These are phyloP conservation scores for Fusarium cyanostomum DNA, from an alignment of 2,329 filamentous ascomycete genomes.

Conservation along the genomic window DNA sequence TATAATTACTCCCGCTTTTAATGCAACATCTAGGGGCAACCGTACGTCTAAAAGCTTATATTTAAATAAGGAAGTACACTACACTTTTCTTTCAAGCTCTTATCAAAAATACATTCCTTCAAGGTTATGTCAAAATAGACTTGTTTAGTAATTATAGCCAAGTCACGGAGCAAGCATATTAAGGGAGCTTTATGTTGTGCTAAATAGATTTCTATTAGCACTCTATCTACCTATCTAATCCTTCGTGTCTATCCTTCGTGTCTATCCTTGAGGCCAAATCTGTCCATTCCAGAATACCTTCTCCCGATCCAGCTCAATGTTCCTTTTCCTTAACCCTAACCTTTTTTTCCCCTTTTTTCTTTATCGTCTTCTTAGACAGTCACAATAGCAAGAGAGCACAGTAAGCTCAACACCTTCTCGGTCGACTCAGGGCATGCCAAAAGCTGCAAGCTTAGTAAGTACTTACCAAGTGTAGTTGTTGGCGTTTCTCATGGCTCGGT, in stretches of 20 bases:
- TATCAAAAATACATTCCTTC: no score
- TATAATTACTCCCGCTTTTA: no score
- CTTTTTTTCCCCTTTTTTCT: not conserved
- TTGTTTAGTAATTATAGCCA: no score
- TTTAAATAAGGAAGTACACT: no score
- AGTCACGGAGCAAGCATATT: no score
- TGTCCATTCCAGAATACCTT: not conserved
- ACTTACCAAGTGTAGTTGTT: not conserved
- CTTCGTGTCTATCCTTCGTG: not conserved
- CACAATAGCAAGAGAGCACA: no score
- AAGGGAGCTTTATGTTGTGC: no score
- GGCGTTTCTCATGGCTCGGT: not conserved
- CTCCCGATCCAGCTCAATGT: not conserved
- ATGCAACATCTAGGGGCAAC: no score
- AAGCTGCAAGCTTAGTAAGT: not conserved
- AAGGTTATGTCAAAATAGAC: no score
- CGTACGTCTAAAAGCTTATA: no score
- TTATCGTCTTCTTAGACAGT: not conserved
- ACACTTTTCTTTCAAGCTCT: no score
- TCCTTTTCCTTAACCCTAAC: not conserved
- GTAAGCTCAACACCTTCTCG: not conserved
- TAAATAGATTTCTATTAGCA: not conserved
- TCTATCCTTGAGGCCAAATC: not conserved
- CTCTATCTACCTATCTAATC: not conserved
- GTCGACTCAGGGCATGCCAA: no score